Base-by-base conservation (phyloP, 2,329 filamentous ascomycete species). In the Akanthomyces lecanii region DNA sequence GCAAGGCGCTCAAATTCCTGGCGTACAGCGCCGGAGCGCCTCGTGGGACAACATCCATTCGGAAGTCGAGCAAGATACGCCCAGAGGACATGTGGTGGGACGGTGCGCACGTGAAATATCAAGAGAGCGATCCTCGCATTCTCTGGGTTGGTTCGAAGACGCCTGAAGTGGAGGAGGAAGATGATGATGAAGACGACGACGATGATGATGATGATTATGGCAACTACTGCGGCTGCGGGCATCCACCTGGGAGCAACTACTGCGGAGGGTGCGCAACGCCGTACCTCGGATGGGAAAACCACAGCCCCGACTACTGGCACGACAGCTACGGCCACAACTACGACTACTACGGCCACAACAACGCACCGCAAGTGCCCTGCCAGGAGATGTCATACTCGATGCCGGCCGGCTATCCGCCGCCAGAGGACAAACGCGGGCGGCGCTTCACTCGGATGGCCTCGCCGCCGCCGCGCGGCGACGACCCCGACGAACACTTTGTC, bases 1-100 rank as follows among this genome's bases (percentile, higher is more conserved):
- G 67, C 47, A 61, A 61, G 57, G 57, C 67, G 30, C 64, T 72
- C 1, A 63, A 68, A 1, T 72, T 73, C 61, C 61, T 73, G 48
- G 70, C 66, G 7, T 73, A 68, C 69, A 69, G 67, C 21, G 69
- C 69, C 10, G 71, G 71, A 23, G 67, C 67, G 21, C 71, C 71
- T 2, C 62, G 65, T 3, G 64, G 66, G 36, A 68, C 69, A 4
- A 69, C 66, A 5, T 66, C 62, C 1, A 62, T 58, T 71, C 48
- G 71, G 68, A 66, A 72, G 71, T 66, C 72, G 67, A 62, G 67
- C 3, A 65, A 70, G 36, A 70, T 72, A 23, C 51, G 58, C 28
- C 59, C 65, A 3, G 71, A 72, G 44, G 67, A 70, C 63, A 65
- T 61, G 2, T 71, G 36, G 36, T 52, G 8, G 23, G 58, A 61